Conservation (phyloP, 2,329 filamentous ascomycete genomes). For the Trematosphaeria pertusa region DNA sequence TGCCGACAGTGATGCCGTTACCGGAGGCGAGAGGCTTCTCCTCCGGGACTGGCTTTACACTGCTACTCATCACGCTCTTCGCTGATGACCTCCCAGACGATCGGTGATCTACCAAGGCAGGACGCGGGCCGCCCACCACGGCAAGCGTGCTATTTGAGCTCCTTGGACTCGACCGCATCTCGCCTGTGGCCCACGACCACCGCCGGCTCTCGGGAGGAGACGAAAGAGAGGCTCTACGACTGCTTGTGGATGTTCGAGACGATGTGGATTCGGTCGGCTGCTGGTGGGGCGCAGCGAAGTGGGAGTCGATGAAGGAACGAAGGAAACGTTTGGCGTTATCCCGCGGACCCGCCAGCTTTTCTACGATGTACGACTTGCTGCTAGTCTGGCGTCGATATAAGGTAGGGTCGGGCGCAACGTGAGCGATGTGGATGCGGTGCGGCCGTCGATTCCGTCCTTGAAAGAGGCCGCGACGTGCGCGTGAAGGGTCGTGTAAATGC, state of each 20-base stretch:
- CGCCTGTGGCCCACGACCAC: conserved; percentile 35
- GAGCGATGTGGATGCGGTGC: conserved; percentile 64
- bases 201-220: conserved; percentile 37
- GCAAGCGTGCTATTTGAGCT: conserved; percentile 41
- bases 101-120: conserved; percentile 50
- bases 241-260: conserved; percentile 39
- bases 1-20: conserved; percentile 76
- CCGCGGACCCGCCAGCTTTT: conserved; percentile 59
- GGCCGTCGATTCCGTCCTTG: conserved; percentile 60
- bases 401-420: conserved; percentile 54
- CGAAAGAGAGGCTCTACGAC: conserved; percentile 32
- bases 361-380: conserved; percentile 45
- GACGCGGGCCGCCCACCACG: conserved; percentile 47
- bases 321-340: conserved; percentile 59
- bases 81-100: conserved; percentile 43
- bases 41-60: conserved; percentile 45
- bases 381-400: conserved; percentile 37
- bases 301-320: conserved; percentile 53
- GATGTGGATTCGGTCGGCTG: conserved; percentile 29
- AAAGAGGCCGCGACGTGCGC: conserved; percentile 48
- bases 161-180: conserved; percentile 49
- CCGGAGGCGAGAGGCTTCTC: conserved; percentile 79
- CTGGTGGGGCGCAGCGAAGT: conserved; percentile 29
- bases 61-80: conserved; percentile 43
- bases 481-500: conserved; percentile 35